A percentile compares a stretch with the other conserved stretches of the same genome.
phyloP scores from a whole-genome alignment of 2,329 filamentous ascomycete species.

The Colletotrichum magnum region DNA sequence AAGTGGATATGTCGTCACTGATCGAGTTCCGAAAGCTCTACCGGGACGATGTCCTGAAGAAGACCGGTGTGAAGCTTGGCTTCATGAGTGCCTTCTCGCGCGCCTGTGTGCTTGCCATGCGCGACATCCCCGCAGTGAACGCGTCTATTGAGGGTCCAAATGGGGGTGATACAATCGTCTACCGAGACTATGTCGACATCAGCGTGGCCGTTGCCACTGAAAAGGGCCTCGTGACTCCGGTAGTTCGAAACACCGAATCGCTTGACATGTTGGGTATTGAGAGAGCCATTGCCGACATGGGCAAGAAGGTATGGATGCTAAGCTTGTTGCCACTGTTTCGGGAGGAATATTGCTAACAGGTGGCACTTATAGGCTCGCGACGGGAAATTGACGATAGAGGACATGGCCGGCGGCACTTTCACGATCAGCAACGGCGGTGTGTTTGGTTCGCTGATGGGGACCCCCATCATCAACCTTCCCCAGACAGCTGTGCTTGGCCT shows the following conservation, averaged over 20 bases:
- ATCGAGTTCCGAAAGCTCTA: conserved; percentile 98
- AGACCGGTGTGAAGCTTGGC: conserved; percentile 97
- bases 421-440: conserved; percentile 98
- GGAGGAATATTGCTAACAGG: conserved; percentile 22
- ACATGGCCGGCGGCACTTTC: conserved; percentile 98
- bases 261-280: conserved; percentile 93
- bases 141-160: conserved; percentile 97
- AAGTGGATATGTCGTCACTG: conserved; percentile 97
- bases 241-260: conserved; percentile 92
- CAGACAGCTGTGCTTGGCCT: conserved; percentile 93
- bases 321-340: too few species aligned
- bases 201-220: conserved; percentile 97
- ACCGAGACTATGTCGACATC: conserved; percentile 97
- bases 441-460: conserved; percentile 97
- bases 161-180: conserved; percentile 97
- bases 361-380: conserved; percentile 79
- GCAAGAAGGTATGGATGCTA: conserved; percentile 82
- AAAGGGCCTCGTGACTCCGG: conserved; percentile 96
- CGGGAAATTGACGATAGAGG: conserved; percentile 97
- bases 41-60: conserved; percentile 97
- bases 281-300: conserved; percentile 90
- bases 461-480: conserved; percentile 97
- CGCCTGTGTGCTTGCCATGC: conserved; percentile 92
- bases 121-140: conserved; percentile 93
- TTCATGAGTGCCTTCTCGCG: conserved; percentile 99